A percentile compares a stretch with the other conserved stretches of the same genome.
Conservation (phyloP, 2,329 filamentous ascomycete species). For the Monilinia aucupariae region DNA sequence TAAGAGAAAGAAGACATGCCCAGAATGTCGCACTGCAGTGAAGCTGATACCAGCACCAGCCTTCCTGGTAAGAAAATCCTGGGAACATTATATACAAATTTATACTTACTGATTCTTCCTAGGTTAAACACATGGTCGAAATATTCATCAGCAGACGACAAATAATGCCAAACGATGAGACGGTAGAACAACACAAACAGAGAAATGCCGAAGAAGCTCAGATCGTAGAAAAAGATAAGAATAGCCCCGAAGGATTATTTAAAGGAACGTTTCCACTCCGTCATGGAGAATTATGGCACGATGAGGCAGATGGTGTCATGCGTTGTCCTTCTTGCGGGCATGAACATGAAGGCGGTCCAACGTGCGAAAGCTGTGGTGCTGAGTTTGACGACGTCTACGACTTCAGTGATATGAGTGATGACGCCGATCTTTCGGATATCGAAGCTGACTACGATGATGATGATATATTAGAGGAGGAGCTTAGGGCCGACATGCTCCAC, state of each 20-base stretch:
- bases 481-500: background rate
- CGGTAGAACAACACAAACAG: slow-evolving; percentile 52
- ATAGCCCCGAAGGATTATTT: slow-evolving; percentile 53
- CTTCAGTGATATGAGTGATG: slow-evolving; percentile 14
- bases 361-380: slow-evolving; percentile 48
- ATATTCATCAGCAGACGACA: slow-evolving; percentile 56
- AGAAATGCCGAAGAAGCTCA: slow-evolving; percentile 55
- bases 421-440: slow-evolving; percentile 10
- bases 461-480: slow-evolving; percentile 21
- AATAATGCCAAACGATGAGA: slow-evolving; percentile 58
- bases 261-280: slow-evolving; percentile 43
- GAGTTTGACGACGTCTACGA: slow-evolving; percentile 28
- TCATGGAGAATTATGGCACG: slow-evolving; percentile 37
- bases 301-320: slow-evolving; percentile 54
- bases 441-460: slow-evolving; percentile 33
- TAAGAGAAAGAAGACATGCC: slow-evolving; percentile 58
- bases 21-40: slow-evolving; percentile 58
- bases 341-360: slow-evolving; percentile 55
- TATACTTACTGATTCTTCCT: slow-evolving; percentile 15
- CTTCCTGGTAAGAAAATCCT: slow-evolving; percentile 47
- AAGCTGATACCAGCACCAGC: slow-evolving; percentile 56
- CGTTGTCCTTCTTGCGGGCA: slow-evolving; percentile 58
- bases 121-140: slow-evolving; percentile 60
- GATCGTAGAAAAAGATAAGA: slow-evolving; percentile 54
- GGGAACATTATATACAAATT: background rate